These are phyloP conservation scores for Thecaphora frezii DNA, from an alignment of 1,284 basidiomycete species.

Conservation along the genomic window DNA sequence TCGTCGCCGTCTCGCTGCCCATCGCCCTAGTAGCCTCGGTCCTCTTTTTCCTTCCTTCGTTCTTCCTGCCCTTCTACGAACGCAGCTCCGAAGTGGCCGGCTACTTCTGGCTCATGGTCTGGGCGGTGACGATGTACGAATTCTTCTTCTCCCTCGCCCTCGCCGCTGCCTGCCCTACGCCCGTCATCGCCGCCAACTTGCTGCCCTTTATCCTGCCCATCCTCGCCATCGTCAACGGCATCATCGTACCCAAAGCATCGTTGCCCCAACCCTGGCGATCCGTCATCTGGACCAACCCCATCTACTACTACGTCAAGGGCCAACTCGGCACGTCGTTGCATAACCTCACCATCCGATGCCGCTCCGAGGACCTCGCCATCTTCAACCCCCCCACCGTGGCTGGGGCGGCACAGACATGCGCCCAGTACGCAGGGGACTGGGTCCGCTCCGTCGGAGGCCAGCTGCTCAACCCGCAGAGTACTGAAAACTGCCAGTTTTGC, in stretches of 20 bases:
- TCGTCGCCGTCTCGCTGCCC: conserved; percentile 38
- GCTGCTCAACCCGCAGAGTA: conserved; percentile 27
- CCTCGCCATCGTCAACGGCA: conserved; percentile 59
- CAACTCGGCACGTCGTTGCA: conserved; percentile 47
- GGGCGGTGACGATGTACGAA: conserved; percentile 44
- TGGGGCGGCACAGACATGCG: conserved; percentile 37
- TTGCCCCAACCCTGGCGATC: conserved; percentile 45
- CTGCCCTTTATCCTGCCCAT: conserved; percentile 56
- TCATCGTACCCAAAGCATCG: conserved; percentile 45
- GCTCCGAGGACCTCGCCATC: conserved; percentile 30
- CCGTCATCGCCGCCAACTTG: conserved; percentile 50
- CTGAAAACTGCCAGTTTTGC: conserved; percentile 32
- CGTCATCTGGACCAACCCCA: conserved; percentile 45
- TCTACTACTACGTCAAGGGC: conserved; percentile 49
- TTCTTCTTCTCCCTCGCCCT: conserved; percentile 51
- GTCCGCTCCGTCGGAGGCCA: conserved; percentile 24
- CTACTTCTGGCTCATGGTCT: conserved; percentile 48
- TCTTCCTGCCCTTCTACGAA: conserved; percentile 46
- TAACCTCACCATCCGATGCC: conserved; percentile 41
- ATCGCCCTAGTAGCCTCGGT: conserved; percentile 49
- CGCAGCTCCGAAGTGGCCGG: conserved; percentile 35
- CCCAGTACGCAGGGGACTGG: conserved; percentile 41
- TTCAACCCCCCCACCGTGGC: conserved; percentile 49
- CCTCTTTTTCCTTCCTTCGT: conserved; percentile 54
- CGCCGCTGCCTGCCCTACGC: conserved; percentile 49